Evolutionary conservation across 2,329 filamentous ascomycete species (phyloP).

Genomic region (Clathrospora elynae): DNA sequence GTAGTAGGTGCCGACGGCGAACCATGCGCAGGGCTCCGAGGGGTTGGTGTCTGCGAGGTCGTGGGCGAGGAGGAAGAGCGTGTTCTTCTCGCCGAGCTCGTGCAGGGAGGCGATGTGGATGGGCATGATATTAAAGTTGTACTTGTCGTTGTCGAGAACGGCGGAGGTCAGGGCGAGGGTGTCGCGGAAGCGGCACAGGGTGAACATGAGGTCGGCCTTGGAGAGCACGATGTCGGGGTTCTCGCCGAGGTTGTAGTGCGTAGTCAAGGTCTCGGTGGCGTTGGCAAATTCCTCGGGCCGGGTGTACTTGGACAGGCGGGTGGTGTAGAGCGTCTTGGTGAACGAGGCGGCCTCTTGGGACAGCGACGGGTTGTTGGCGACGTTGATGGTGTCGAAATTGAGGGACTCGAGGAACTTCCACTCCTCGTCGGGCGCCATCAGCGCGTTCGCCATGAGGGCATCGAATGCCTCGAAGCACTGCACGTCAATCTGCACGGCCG

Average conservation of each 20-base stretch:
- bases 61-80: conserved; percentile 88
- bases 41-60: conserved; percentile 91
- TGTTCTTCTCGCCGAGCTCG: conserved; percentile 83
- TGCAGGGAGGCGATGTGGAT: conserved; percentile 90
- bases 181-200: conserved; percentile 89
- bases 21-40: conserved; percentile 87
- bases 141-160: conserved; percentile 81
- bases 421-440: conserved; percentile 88
- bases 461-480: conserved; percentile 99
- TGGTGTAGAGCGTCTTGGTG: conserved; percentile 94
- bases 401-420: conserved; percentile 86
- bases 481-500: conserved; percentile 93
- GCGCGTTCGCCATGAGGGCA: conserved; percentile 93
- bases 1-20: conserved; percentile 95
- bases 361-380: conserved; percentile 66
- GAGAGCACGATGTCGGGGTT: conserved; percentile 92
- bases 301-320: conserved; percentile 91
- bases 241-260: conserved; percentile 83
- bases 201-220: conserved; percentile 88
- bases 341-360: conserved; percentile 91
- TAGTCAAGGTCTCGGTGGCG: conserved; percentile 87
- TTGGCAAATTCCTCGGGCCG: conserved; percentile 81
- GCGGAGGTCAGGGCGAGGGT: conserved; percentile 82
- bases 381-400: conserved; percentile 82
- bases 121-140: conserved; percentile 87